Conservation (phyloP, 768 basidiomycete species). For the Suillus hirtellus region DNA sequence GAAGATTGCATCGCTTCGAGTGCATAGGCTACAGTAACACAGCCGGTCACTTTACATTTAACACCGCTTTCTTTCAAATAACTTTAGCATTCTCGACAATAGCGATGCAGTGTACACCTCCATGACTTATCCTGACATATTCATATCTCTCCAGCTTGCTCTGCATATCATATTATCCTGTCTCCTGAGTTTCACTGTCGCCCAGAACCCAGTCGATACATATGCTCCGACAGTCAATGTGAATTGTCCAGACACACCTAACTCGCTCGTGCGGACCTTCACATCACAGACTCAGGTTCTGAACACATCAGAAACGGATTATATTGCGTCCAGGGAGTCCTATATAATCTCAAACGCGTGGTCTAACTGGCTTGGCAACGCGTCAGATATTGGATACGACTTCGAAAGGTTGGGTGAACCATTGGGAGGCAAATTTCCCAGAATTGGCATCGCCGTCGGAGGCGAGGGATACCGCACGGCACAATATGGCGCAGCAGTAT, state of each 20-base stretch:
- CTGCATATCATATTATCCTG: not conserved
- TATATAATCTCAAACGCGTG: slow-evolving; percentile 49
- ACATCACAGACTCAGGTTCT: slow-evolving; percentile 52
- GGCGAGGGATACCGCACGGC: slow-evolving; percentile 74
- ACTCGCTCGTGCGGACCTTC: slow-evolving; percentile 51
- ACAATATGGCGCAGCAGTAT: slow-evolving; percentile 60
- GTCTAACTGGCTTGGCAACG: slow-evolving; percentile 60
- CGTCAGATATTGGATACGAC: slow-evolving; percentile 52
- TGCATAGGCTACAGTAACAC: not conserved
- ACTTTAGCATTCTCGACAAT: not conserved
- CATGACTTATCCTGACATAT: not conserved
- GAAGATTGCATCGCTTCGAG: too few relatives aligned
- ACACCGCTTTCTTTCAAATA: slow-evolving; percentile 1
- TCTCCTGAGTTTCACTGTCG: not conserved
- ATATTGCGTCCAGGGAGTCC: slow-evolving; percentile 44
- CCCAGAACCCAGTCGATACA: slow-evolving; percentile 38
- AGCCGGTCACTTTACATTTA: not conserved
- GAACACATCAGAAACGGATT: slow-evolving; percentile 48
- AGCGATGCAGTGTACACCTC: not conserved
- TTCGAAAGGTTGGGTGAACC: not conserved
- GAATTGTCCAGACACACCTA: slow-evolving; percentile 52
- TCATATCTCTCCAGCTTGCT: slow-evolving; percentile 2
- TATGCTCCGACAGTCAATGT: slow-evolving; percentile 54
- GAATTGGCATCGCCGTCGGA: slow-evolving; percentile 63
- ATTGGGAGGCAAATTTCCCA: slow-evolving; percentile 44